Evolutionary conservation across 2,329 filamentous ascomycete species (phyloP).

Genomic region (Aspergillus vadensis): DNA sequence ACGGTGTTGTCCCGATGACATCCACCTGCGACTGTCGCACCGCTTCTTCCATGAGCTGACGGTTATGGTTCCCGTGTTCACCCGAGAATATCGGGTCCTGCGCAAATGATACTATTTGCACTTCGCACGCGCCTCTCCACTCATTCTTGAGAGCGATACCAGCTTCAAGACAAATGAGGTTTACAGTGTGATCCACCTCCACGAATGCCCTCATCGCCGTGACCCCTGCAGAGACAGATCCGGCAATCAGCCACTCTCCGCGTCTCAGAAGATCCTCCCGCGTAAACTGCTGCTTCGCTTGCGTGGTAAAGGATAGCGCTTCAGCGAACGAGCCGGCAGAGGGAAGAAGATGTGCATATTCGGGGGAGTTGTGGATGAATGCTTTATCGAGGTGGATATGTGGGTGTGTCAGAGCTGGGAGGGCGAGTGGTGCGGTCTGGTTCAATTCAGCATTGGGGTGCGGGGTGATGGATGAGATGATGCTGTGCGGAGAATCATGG

Average conservation of each 20-base stretch:
- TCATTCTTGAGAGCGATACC: constrained; percentile 59
- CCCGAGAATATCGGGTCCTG: constrained; percentile 68
- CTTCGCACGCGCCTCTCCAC: constrained; percentile 55
- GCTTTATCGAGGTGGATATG: constrained; percentile 69
- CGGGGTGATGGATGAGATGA: constrained; percentile 32
- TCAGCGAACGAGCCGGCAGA: constrained; percentile 63
- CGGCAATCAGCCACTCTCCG: constrained; percentile 65
- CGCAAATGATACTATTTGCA: constrained; percentile 72
- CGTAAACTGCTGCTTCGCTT: constrained; percentile 66
- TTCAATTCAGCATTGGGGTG: not conserved
- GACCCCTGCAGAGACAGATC: constrained; percentile 65
- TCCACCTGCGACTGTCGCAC: constrained; percentile 50
- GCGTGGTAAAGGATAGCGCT: constrained; percentile 60
- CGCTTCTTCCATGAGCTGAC: constrained; percentile 52
- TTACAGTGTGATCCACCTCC: constrained; percentile 66
- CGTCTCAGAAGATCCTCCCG: constrained; percentile 63
- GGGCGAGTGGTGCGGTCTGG: constrained; percentile 31
- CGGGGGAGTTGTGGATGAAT: constrained; percentile 39
- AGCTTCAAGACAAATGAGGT: constrained; percentile 58
- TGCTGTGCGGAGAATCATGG: constrained; percentile 13
- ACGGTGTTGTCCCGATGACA: constrained; percentile 68
- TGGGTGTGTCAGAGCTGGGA: constrained; percentile 68
- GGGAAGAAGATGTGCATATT: constrained; percentile 62
- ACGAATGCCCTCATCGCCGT: constrained; percentile 71
- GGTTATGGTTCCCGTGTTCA: constrained; percentile 55